Base-by-base conservation (phyloP, 371 early-diverging fungal genomes). In the Rhizopus arrhizus region DNA sequence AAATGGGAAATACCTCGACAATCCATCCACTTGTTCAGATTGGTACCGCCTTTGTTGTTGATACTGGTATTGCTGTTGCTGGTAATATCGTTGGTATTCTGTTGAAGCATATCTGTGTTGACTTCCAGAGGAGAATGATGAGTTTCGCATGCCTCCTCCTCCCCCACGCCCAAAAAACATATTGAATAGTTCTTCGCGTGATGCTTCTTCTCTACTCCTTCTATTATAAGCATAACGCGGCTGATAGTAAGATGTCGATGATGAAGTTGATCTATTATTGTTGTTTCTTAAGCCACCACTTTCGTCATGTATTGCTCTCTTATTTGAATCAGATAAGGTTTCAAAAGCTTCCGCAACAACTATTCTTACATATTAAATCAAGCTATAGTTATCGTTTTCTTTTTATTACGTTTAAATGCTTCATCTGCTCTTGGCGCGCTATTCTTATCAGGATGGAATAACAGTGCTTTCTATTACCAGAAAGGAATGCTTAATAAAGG, bases 371-470 rank as follows among this genome's bases (percentile, higher is more conserved):
- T 22, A 22, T 22, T 22, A 22, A 22, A 22, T 22, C 22, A 2
- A 22, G 36, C 36, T 36, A 36, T 11, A 2, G 6, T 11, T 9
- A 36, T 1, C 36, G 2, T 36, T 36, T 36, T 6, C 11, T 36
- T 36, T 36, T 2, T 36, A 6, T 53, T 52, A 91, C 89, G 76
- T 75, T 97, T 96, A 75, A 98, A 97, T 8, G 97, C 99, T 71
- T 96, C 97, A 58, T 95, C 96, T 4, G 98, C 95, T 28, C 97
- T 97, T 7, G 97, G 94, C 4, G 98, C 95, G 11, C 82, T 85
- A 68, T 98, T 97, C 74, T 96, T 98, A 73, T 98, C 99, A 0
- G 99, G 99, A 74, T 99, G 99, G 73, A 93, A 98, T 72, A 89
- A 90, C 55, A 95, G 79, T n/a, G 98, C 98, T 49, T 96, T 75